Conservation (phyloP, 495 filamentous ascomycete genomes). For the Neurospora tetrasperma region DNA sequence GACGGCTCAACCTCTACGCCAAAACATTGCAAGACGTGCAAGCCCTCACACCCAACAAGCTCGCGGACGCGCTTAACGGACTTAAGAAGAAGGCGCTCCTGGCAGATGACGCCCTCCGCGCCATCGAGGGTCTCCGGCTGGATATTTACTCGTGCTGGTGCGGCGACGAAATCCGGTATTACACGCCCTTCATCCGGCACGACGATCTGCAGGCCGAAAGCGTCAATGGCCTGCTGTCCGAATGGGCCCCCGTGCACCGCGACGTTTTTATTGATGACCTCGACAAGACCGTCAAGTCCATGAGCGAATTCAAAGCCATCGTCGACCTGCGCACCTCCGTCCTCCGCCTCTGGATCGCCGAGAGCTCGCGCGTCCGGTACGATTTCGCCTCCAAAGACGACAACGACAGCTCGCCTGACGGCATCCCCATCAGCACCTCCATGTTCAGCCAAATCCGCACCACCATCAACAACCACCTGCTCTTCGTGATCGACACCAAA, state of each 20-base stretch:
- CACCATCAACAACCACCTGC: slow-evolving; percentile 55
- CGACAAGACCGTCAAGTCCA: slow-evolving; percentile 41
- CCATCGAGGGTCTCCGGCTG: slow-evolving; percentile 62
- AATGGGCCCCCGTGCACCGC: slow-evolving; percentile 68
- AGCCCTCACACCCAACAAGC: slow-evolving; percentile 55
- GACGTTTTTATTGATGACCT: slow-evolving; percentile 51
- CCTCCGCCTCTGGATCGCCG: slow-evolving; percentile 62
- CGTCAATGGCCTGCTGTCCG: slow-evolving; percentile 52
- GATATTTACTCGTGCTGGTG: slow-evolving; percentile 77
- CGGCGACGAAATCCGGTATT: slow-evolving; percentile 70
- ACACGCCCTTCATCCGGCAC: slow-evolving; percentile 82
- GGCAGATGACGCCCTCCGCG: slow-evolving; percentile 53
- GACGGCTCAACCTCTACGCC: slow-evolving; percentile 60
- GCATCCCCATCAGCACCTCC: slow-evolving; percentile 21
- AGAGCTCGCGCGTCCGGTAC: slow-evolving; percentile 35
- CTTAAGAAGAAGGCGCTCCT: slow-evolving; percentile 63
- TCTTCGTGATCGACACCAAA: slow-evolving; percentile 47
- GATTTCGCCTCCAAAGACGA: slow-evolving; percentile 32
- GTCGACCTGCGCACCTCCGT: slow-evolving; percentile 58
- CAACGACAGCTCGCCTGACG: not conserved
- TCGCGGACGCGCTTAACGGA: slow-evolving; percentile 57
- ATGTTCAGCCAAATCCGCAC: slow-evolving; percentile 59
- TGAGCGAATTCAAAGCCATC: slow-evolving; percentile 53
- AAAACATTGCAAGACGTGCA: slow-evolving; percentile 70
- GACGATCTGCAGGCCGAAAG: slow-evolving; percentile 62